These are phyloP conservation scores for Sherardia arvensis DNA, from an alignment of 257 asterid species.

Conservation along the genomic window DNA sequence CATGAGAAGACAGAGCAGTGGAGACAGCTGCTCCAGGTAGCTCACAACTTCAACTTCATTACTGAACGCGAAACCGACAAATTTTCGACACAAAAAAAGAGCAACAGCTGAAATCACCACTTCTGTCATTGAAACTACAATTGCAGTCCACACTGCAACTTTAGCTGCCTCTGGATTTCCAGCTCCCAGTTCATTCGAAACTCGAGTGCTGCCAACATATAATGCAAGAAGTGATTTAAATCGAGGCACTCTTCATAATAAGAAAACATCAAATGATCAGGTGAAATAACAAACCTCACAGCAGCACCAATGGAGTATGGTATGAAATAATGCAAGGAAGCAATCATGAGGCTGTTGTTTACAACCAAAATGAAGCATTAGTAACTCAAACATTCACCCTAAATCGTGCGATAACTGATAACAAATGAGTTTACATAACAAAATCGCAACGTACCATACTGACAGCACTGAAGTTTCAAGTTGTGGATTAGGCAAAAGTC, in stretches of 20 bases:
- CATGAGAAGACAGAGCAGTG: constrained; percentile 35
- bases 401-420: neutral
- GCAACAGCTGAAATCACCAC: constrained; percentile 25
- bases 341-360: constrained; percentile 37
- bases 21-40: constrained; percentile 25
- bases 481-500: constrained; percentile 53
- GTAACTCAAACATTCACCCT: neutral
- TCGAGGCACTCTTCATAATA: neutral
- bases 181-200: constrained; percentile 53
- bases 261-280: neutral
- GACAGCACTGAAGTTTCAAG: constrained; percentile 54
- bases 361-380: constrained; percentile 4
- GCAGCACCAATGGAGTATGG: constrained; percentile 60
- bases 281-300: constrained; percentile 34
- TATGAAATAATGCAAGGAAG: constrained; percentile 40
- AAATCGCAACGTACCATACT: constrained; percentile 23
- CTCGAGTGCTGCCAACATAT: constrained; percentile 33
- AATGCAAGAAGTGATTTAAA: neutral
- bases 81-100: constrained; percentile 28
- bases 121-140: constrained; percentile 31
- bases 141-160: constrained; percentile 33
- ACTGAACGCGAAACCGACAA: constrained; percentile 45
- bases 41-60: constrained; percentile 31
- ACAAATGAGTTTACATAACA: neutral
- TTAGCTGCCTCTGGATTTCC: constrained; percentile 36